Percentiles rank a stretch among this genome's conserved stretches.
phyloP scores from a whole-genome alignment of 108 stramenopile species.

The Fragilaria crotonensis region DNA sequence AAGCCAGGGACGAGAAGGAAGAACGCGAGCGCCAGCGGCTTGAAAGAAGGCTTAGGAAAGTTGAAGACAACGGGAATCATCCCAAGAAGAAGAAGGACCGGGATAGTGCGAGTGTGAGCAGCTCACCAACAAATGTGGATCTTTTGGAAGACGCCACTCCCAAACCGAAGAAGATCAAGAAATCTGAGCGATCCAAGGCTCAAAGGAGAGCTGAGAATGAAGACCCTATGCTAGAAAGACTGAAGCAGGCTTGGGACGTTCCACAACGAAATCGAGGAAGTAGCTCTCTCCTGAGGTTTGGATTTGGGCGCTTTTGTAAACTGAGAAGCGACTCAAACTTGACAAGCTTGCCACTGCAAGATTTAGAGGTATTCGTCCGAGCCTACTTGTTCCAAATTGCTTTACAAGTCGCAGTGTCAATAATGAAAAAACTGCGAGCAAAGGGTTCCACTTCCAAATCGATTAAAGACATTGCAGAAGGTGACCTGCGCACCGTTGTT shows the following conservation, averaged over 20 bases:
- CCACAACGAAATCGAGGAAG: constrained; percentile 58
- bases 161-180: constrained; percentile 38
- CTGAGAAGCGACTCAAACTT: constrained; percentile 68
- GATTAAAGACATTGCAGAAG: no score
- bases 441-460: neutral
- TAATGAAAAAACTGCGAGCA: constrained; percentile 31
- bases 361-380: constrained; percentile 66
- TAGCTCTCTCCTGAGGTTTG: constrained; percentile 64
- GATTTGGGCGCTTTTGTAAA: constrained; percentile 76
- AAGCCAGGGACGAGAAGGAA: constrained; percentile 57
- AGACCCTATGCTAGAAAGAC: constrained; percentile 64
- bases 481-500: constrained; percentile 24
- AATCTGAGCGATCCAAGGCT: constrained; percentile 49
- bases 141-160: constrained; percentile 13
- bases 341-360: constrained; percentile 71
- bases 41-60: constrained; percentile 53
- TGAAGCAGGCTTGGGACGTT: constrained; percentile 82
- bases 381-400: constrained; percentile 57
- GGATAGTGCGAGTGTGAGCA: constrained; percentile 9
- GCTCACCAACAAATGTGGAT: constrained; percentile 12
- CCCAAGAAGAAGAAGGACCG: constrained; percentile 44
- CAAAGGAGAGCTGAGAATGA: constrained; percentile 56
- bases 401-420: constrained; percentile 56
- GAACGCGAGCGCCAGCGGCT: constrained; percentile 56
- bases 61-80: constrained; percentile 48